Evolutionary conservation across 2,329 filamentous ascomycete species (phyloP).

Genomic region (Pseudocercospora fijiensis): DNA sequence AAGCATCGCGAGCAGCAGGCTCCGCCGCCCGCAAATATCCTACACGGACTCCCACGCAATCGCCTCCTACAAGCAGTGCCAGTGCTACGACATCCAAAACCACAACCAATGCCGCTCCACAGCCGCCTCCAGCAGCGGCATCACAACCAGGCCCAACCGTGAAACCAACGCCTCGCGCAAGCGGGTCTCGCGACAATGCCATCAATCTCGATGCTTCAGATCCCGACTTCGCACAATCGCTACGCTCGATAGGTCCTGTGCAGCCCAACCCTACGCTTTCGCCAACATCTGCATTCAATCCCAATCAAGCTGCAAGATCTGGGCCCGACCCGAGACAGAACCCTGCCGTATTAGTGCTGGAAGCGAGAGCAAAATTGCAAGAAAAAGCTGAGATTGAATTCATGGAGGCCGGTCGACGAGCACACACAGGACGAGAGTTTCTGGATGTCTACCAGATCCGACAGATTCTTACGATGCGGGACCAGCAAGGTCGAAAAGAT

Average conservation of each 20-base stretch:
- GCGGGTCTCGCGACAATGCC: slow-evolving; percentile 44
- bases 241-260: slow-evolving; percentile 64
- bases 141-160: slow-evolving; percentile 43
- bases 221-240: slow-evolving; percentile 73
- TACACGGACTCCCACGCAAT: slow-evolving; percentile 39
- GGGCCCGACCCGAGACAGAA: slow-evolving; percentile 46
- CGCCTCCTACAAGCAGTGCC: slow-evolving; percentile 31
- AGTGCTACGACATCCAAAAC: slow-evolving; percentile 31
- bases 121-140: slow-evolving; percentile 32
- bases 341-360: slow-evolving; percentile 55
- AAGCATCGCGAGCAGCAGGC: slow-evolving; percentile 53
- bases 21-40: slow-evolving; percentile 58
- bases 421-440: slow-evolving; percentile 46
- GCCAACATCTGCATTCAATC: slow-evolving; percentile 52
- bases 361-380: slow-evolving; percentile 52
- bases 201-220: slow-evolving; percentile 62
- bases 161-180: slow-evolving; percentile 43
- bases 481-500: slow-evolving; percentile 31
- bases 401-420: slow-evolving; percentile 44
- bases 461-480: slow-evolving; percentile 37
- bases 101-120: slow-evolving; percentile 29
- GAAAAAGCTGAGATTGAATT: slow-evolving; percentile 57
- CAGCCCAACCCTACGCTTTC: slow-evolving; percentile 58
- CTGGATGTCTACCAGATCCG: slow-evolving; percentile 46
- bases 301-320: slow-evolving; percentile 36